A percentile compares a stretch with the other conserved stretches of the same genome.
Evolutionary conservation across 2,329 filamentous ascomycete genomes (phyloP).

Genomic region (Phialophora chinensis): DNA sequence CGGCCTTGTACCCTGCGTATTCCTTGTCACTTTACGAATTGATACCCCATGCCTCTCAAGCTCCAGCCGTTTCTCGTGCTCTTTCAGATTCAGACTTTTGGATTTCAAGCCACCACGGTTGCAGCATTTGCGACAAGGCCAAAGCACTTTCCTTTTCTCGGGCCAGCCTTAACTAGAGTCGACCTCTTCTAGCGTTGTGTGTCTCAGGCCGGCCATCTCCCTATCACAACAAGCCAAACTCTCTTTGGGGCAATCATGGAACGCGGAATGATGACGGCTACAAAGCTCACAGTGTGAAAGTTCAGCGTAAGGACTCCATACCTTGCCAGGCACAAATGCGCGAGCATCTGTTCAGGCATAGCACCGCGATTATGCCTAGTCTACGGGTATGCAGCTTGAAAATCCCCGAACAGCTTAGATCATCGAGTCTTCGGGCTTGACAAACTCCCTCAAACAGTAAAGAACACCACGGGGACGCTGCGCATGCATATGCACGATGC

Average conservation of each 20-base stretch:
- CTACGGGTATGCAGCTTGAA: neutral
- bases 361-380: neutral
- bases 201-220: neutral
- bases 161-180: neutral
- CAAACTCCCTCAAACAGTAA: conserved; percentile 2
- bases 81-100: neutral
- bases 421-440: neutral
- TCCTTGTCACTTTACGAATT: conserved; percentile 15
- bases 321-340: neutral
- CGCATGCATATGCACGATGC: neutral
- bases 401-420: neutral
- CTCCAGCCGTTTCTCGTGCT: neutral
- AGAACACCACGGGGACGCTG: neutral
- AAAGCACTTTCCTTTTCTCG: neutral
- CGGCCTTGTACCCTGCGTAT: conserved; percentile 3
- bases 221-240: neutral
- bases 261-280: neutral
- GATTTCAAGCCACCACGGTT: neutral
- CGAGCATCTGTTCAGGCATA: neutral
- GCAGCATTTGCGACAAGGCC: conserved; percentile 9
- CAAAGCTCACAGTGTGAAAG: neutral
- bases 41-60: conserved; percentile 15
- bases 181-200: neutral
- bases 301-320: neutral
- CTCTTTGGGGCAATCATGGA: neutral